Base-by-base conservation (phyloP, 352 stramenopile species). In the Pythium dissotocum region DNA sequence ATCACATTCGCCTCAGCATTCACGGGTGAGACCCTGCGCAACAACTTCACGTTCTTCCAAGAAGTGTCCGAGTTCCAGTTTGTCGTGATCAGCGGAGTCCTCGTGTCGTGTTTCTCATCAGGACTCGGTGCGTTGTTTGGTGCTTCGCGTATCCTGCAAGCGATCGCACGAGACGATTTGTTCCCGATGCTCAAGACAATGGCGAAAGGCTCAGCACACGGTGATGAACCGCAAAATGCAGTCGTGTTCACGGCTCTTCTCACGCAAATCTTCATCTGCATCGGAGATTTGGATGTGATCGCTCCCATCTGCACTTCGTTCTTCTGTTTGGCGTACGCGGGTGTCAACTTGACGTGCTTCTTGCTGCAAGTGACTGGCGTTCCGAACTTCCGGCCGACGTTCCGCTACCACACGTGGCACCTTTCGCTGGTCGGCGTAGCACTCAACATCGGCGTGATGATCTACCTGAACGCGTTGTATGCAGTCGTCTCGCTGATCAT, bases 291-390 rank as follows among this genome's bases (percentile, higher is more conserved):
- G 51, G 82, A 93, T 63, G 62, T 87, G 54, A 87, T 95, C 32
- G 84, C 85, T 18, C 84, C 85, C 24, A 88, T 95, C 30, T 93
- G 89, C 73, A 91, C 87, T 8, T 89, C 79, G 12, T 93, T 93
- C 74, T 95, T 93, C 70, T 88, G 87, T 30, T 70, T 95, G 30
- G 83, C 83, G 32, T 95, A 95, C 69, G 80, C 78, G 0, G 69
- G 71, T 8, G 82, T 92, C 49, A 95, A 95, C 63, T 59, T 93
- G 26, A 91, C 87, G 38, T 89, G 82, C 54, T 89, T 93, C 30
- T 42, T 90, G 40, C 72, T 95, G 7, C 80, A 90, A 71, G 75
- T 94, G 9, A 91, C 82, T 1, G 85, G 87, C 18, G 87, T 90
- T 6, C 87, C 87, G 6, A 95, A 95, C 69, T 95, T 93, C 54